Conservation (phyloP, 2,329 filamentous ascomycete genomes). For the Sphaceloma murrayae region DNA sequence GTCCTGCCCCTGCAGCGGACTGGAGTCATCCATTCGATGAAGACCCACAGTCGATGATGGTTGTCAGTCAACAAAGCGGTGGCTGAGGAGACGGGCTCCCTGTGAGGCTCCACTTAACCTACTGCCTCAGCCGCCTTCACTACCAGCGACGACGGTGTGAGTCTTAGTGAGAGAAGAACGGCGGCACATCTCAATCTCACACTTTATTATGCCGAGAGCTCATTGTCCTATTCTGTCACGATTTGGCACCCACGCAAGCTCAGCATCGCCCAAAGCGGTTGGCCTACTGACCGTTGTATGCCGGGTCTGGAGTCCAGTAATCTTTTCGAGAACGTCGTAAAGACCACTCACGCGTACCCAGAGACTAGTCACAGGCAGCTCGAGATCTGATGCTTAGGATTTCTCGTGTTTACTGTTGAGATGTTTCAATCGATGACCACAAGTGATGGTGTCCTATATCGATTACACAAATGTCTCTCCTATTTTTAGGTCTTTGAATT, state of each 20-base stretch:
- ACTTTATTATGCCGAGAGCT: conserved; percentile 11
- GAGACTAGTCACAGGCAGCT: neutral
- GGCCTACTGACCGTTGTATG: conserved; percentile 14
- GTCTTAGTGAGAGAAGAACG: neutral
- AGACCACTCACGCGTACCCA: conserved; percentile 3
- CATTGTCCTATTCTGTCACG: conserved; percentile 9
- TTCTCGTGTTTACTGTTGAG: conserved; percentile 6
- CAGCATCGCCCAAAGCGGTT: conserved; percentile 14
- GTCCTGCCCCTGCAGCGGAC: conserved; percentile 5
- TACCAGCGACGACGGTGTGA: neutral
- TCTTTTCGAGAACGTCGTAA: conserved; percentile 8
- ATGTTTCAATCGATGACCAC: conserved; percentile 1
- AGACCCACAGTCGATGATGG: conserved; percentile 1
- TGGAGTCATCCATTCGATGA: neutral
- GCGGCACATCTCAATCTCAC: conserved; percentile 13
- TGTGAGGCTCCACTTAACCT: conserved; percentile 6
- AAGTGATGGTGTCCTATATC: conserved; percentile 6
- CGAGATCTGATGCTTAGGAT: neutral
- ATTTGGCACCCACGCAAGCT: neutral
- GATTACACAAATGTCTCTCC: conserved; percentile 15
- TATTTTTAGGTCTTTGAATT: conserved; percentile 7
- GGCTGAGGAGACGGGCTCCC: neutral
- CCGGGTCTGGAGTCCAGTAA: conserved; percentile 1
- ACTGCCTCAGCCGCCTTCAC: neutral
- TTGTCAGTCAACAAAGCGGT: conserved; percentile 9